Conservation (phyloP, 1,139 yeast species). For the Casaregolazyma suthepensis region DNA sequence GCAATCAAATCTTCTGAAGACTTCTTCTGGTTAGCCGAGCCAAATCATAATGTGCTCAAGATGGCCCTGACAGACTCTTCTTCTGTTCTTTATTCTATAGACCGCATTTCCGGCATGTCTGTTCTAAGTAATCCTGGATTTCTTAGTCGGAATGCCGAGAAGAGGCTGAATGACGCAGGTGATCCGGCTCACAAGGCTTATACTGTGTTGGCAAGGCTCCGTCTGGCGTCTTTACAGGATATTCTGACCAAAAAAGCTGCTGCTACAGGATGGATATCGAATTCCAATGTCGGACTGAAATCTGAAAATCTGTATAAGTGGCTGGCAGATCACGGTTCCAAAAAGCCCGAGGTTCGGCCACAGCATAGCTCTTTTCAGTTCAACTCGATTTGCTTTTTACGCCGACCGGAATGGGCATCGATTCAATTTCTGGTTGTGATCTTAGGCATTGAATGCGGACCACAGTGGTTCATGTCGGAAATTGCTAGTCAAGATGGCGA, state of each 20-base stretch:
- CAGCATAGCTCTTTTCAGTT: constrained; percentile 13
- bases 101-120: constrained; percentile 29
- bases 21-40: constrained; percentile 5
- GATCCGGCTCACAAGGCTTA: constrained; percentile 25
- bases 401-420: constrained; percentile 30
- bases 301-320: constrained; percentile 23
- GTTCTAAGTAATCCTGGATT: constrained; percentile 29
- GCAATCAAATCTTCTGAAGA: constrained; percentile 11
- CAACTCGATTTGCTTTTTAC: constrained; percentile 26
- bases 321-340: constrained; percentile 15
- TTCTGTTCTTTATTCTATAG: constrained; percentile 23
- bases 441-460: constrained; percentile 21
- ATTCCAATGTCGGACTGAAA: constrained; percentile 21
- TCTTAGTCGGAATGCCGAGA: constrained; percentile 27
- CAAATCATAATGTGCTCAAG: constrained; percentile 2
- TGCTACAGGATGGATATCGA: constrained; percentile 33
- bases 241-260: constrained; percentile 29
- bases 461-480: constrained; percentile 30
- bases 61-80: constrained; percentile 20
- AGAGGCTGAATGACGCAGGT: constrained; percentile 27
- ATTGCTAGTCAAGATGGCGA: constrained; percentile 26
- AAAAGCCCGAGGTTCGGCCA: constrained; percentile 10
- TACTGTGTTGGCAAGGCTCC: constrained; percentile 24
- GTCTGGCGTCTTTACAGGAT: constrained; percentile 30
- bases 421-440: constrained; percentile 34